Conservation (phyloP, 2,329 filamentous ascomycete species). For the Clarireedia paspali region DNA sequence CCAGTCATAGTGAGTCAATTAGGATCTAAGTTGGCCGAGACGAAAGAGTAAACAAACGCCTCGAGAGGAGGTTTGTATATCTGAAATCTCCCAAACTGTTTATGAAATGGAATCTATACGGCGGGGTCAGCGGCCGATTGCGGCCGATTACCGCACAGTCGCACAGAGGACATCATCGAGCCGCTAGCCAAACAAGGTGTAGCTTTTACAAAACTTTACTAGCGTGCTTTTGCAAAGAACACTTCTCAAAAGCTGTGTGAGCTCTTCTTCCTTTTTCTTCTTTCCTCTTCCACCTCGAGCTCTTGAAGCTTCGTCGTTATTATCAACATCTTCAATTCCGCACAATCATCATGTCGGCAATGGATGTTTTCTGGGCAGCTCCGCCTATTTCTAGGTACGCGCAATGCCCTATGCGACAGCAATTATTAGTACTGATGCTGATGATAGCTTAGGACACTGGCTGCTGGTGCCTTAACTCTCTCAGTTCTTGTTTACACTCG, state of each 20-base stretch:
- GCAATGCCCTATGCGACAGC: conserved; percentile 6
- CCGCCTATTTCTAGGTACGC: conserved; percentile 60
- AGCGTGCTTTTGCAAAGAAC: conserved; percentile 6
- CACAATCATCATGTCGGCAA: conserved; percentile 30
- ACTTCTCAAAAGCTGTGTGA: conserved; percentile 1
- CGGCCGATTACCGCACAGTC: no score
- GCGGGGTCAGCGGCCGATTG: no score
- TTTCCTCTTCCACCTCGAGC: conserved; percentile 13
- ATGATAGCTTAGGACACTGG: conserved; percentile 50
- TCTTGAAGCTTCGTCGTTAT: background rate
- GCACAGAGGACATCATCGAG: background rate
- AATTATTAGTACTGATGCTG: conserved; percentile 36
- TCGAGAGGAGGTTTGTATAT: no score
- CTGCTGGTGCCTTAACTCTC: conserved; percentile 49
- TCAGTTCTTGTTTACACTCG: conserved; percentile 51
- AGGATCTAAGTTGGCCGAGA: background rate
- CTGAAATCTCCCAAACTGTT: no score
- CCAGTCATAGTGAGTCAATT: background rate
- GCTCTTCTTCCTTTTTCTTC: background rate
- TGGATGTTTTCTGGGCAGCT: conserved; percentile 58
- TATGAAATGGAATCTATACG: no score
- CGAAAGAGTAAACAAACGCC: no score
- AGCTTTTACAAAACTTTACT: background rate
- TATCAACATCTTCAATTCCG: conserved; percentile 7
- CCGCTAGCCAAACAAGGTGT: conserved; percentile 1